phyloP scores from a whole-genome alignment of 164 flowering plant species.

The Vitis rupestris region DNA sequence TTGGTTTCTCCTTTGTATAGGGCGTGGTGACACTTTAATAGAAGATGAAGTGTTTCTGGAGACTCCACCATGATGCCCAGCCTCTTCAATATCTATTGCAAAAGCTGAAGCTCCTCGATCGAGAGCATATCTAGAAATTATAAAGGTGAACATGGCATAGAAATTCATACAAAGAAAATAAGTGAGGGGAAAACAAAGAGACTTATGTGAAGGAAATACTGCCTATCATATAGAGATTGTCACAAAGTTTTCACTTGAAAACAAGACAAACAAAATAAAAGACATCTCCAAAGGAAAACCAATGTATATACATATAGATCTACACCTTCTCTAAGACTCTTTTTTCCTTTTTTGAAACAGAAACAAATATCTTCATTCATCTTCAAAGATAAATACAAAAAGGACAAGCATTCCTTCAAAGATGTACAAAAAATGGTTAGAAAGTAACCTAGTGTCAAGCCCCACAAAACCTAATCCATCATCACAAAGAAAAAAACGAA shows the following conservation, averaged over 20 bases:
- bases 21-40: conserved; percentile 37
- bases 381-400: not conserved
- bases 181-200: too few species aligned
- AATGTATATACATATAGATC: not conserved
- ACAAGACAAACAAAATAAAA: not conserved
- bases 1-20: conserved; percentile 53
- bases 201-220: not conserved
- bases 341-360: not conserved
- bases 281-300: not conserved
- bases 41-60: conserved; percentile 19
- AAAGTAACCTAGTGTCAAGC: too few species aligned
- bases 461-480: too few species aligned
- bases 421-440: too few species aligned
- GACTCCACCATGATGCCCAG: conserved; percentile 16
- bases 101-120: conserved; percentile 67
- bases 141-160: conserved; percentile 22
- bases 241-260: not conserved
- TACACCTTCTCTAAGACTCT: not conserved
- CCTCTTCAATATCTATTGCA: conserved; percentile 75
- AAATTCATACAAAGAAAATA: too few species aligned
- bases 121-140: conserved; percentile 71
- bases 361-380: too few species aligned
- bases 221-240: not conserved
- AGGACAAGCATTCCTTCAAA: too few species aligned
- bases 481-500: too few species aligned